A percentile compares a stretch with the other conserved stretches of the same genome.
Conservation (phyloP, 2,329 filamentous ascomycete species). For the Alternaria panax region DNA sequence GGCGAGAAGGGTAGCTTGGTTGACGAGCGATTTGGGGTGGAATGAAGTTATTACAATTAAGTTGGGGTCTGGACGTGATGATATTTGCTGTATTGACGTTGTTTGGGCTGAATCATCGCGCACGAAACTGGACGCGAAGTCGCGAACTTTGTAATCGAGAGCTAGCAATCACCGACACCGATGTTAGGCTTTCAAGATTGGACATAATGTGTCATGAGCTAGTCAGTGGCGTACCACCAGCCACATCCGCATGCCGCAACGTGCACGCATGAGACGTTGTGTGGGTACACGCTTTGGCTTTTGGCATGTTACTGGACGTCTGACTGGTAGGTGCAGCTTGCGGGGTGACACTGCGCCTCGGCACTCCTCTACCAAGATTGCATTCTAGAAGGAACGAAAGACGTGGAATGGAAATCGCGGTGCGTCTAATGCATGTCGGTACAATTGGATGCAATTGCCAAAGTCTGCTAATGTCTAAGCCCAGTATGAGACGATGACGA, state of each 20-base stretch:
- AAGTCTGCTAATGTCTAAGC: fast-evolving
- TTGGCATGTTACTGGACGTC: neutral
- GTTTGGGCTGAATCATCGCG: neutral
- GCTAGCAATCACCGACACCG: neutral
- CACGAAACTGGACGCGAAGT: neutral
- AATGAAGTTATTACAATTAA: neutral
- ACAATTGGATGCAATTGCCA: neutral
- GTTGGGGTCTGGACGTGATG: too few relatives aligned
- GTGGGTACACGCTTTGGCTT: neutral
- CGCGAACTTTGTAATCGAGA: slow-evolving; percentile 1
- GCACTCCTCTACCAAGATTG: neutral
- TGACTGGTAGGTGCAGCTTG: neutral
- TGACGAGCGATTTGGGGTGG: neutral
- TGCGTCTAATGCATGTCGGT: neutral
- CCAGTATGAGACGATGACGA: neutral
- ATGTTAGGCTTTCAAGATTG: neutral
- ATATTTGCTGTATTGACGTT: neutral
- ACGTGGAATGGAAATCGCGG: fast-evolving
- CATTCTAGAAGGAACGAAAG: neutral
- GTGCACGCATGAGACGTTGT: neutral
- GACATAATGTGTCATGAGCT: neutral
- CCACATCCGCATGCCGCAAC: neutral
- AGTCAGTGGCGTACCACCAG: neutral
- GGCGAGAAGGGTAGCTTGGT: neutral
- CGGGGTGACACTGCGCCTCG: neutral